Evolutionary conservation across 768 basidiomycete species (phyloP), one percentile per base, ranked within the genome.

Genomic region (Amanita thiersii): DNA sequence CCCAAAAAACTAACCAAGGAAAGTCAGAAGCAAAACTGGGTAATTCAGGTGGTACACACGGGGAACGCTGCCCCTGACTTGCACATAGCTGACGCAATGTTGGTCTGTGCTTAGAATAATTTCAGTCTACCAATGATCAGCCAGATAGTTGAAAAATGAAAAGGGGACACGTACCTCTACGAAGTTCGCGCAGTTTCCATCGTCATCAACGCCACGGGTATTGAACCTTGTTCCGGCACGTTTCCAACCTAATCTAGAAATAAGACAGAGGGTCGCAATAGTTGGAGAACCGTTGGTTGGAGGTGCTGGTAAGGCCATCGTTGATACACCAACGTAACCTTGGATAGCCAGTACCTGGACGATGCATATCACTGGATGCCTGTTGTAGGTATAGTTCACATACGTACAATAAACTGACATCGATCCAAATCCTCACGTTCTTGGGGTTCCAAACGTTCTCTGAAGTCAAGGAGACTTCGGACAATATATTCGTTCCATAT

Each of bases 181-280:
- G 60, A 96, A 97, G 56, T 97, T 97, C 23, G 94, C 94, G 21
- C 83, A 85, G 56, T 92, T 81, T 26, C 93, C 91, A 49, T 92
- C 87, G 56, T 96, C 93, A 55, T 97, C 93, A 7, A 98, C 86
- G 1, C 94, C 94, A 44, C 94, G 76, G 9, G 92, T 92, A 58
- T 96, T 97, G 66, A 98, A 99, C 28, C 96, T 78, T 14, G 96
- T 97, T 2, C 96, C 96, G 18, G 96, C 93, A 49, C 94, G 74
- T 63, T 90, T 93, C 82, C 88, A 93, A 7, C 92, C 84, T 3
- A 98, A 70, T 29, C 96, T 71, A 9, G 86, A 90, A 37, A 97
- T 84, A 43, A 99, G 63, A 3, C 81, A 77, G 15, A 96, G 59
- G 1, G 86, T 86, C 3, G 77, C 85, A 45, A 87, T 68, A 14